Evolutionary conservation across 2,329 filamentous ascomycete species (phyloP), one percentile per base, ranked within the genome.

Genomic region (Fusarium ambrosium): DNA sequence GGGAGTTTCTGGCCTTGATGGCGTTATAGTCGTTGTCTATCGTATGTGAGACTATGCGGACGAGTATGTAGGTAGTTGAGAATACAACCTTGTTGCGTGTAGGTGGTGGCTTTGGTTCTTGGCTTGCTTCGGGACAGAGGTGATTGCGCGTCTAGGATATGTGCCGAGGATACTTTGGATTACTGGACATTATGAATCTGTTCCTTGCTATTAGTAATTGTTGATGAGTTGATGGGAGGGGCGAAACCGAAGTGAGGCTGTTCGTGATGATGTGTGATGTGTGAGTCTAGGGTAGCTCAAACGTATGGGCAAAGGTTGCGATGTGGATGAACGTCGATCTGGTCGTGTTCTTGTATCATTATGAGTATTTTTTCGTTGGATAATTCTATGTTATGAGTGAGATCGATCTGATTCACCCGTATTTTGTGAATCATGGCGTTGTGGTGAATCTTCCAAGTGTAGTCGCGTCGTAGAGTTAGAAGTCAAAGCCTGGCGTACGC

Each of bases 21-120:
- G 51, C 51, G 51, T 55, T 55, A 55, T 55, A 55, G 51, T 34
- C 48, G 10, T 53, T 53, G 48, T 53, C 18, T 32, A 55, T 55
- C 27, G 51, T 32, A 55, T 55, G 51, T 55, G 51, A 55, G 11
- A 55, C 51, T 55, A 55, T 55, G 27, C 18, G 27, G n/a, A 14
- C 6, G 29, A 32, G 51, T 34, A 32, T 20, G 27, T 55, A 55
- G 51, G 51, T 55, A 32, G 48, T 55, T 55, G 48, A 1, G 48
- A 32, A 20, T 55, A 55, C 27, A 55, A 29, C 48, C 27, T 32
- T n/a, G 24, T 29, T 53, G 24, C 48, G 18, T 20, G 6, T 14
- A 55, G 51, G 27, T 34, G 27, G 51, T 55, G 51, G 27, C 51
- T 34, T n/a, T 32, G 51, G 51, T 55, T 29, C 51, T 32, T 55